Percentiles rank a stretch among this genome's conserved stretches.
phyloP scores from a whole-genome alignment of 225 moss, liverwort and hornwort genomes.

The Sphagnum contortum region DNA sequence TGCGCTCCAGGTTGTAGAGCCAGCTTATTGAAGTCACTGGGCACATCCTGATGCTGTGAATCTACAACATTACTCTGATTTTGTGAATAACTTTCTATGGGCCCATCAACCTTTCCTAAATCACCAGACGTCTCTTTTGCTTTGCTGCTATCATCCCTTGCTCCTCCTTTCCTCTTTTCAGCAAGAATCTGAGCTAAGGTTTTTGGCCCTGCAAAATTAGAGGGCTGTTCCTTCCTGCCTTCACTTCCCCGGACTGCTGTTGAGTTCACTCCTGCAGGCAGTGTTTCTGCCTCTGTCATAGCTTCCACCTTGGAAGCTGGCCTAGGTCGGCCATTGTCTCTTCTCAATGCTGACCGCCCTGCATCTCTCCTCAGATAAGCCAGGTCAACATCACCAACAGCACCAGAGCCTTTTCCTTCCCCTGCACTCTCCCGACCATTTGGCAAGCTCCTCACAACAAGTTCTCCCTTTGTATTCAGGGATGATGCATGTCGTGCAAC shows the following conservation, averaged over 20 bases:
- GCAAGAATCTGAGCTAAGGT: slow-evolving; percentile 50
- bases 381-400: background rate
- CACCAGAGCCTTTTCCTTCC: background rate
- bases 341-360: background rate
- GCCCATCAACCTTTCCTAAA: slow-evolving; percentile 5
- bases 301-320: slow-evolving; percentile 9
- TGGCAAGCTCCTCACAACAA: slow-evolving; percentile 3
- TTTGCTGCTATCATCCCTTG: slow-evolving; percentile 8
- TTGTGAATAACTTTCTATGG: slow-evolving; percentile 6
- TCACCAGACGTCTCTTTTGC: slow-evolving; percentile 1
- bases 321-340: slow-evolving; percentile 2
- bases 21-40: too few relatives aligned
- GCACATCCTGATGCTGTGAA: too few relatives aligned
- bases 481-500: slow-evolving; percentile 29
- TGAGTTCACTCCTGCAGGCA: background rate
- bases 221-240: slow-evolving; percentile 29
- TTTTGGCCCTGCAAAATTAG: slow-evolving; percentile 54
- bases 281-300: slow-evolving; percentile 17
- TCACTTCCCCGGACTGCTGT: slow-evolving; percentile 24
- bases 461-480: slow-evolving; percentile 27
- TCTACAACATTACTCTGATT: background rate
- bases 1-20: slow-evolving; percentile 7
- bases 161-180: slow-evolving; percentile 40
- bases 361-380: slow-evolving; percentile 1
- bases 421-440: slow-evolving; percentile 8